Evolutionary conservation across 2,329 filamentous ascomycete species (phyloP).

Genomic region (Paecilomyces sp.): DNA sequence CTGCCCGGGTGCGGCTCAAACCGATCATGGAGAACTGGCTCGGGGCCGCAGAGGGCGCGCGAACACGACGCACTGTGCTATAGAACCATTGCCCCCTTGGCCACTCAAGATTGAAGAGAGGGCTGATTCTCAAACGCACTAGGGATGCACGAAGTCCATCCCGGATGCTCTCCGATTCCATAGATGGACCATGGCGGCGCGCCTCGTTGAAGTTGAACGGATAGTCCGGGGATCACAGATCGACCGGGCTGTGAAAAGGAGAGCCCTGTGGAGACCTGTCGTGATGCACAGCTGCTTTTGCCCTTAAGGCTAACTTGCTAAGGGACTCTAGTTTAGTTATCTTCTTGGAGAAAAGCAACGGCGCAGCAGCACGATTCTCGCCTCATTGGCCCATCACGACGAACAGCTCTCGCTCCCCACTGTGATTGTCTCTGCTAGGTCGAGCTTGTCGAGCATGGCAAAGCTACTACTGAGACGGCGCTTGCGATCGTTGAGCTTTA

Average conservation of each 20-base stretch:
- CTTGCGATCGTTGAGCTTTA: not conserved
- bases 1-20: not conserved
- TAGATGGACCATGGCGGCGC: not conserved
- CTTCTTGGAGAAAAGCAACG: not conserved
- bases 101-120: not conserved
- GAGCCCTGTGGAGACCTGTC: not conserved
- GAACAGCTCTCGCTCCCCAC: not conserved
- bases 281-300: not conserved
- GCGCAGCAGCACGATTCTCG: not conserved
- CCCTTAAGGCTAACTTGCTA: not conserved
- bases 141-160: not conserved
- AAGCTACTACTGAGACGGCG: not conserved
- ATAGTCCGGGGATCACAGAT: not conserved
- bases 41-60: not conserved
- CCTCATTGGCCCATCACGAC: not conserved
- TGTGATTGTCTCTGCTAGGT: not conserved
- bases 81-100: not conserved
- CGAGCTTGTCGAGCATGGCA: not conserved
- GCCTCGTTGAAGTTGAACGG: not conserved
- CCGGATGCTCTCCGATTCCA: not conserved
- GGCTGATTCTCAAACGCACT: not conserved
- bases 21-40: not conserved
- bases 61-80: not conserved
- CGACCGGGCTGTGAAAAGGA: not conserved
- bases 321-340: not conserved